A percentile compares a stretch with the other conserved stretches of the same genome.
Conservation (phyloP, 225 moss, liverwort and hornwort genomes). For the Rhytidiadelphus loreus region DNA sequence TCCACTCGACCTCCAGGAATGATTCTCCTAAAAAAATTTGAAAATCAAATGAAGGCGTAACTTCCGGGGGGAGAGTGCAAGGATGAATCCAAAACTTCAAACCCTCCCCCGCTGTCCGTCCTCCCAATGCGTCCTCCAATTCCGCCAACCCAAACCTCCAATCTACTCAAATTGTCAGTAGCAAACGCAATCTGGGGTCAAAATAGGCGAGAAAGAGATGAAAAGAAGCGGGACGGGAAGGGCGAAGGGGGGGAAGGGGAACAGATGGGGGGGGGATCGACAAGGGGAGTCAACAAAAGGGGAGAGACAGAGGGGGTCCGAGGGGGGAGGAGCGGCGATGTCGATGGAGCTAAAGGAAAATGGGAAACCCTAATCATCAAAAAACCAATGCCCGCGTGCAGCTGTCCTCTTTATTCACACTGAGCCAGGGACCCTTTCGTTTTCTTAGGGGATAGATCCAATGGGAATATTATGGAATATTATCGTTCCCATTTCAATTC, state of each 20-base stretch:
- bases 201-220: neutral
- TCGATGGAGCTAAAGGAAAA: neutral
- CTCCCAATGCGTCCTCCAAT: neutral
- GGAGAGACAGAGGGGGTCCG: neutral
- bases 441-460: neutral
- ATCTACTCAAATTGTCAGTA: neutral
- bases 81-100: neutral
- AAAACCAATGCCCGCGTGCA: neutral
- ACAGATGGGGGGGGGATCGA: neutral
- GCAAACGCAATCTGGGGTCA: neutral
- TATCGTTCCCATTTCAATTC: neutral
- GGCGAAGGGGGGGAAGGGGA: neutral
- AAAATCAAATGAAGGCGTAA: neutral
- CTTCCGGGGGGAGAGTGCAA: slow-evolving; percentile 1
- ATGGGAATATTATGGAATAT: neutral
- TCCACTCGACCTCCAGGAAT: neutral
- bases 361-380: slow-evolving; percentile 9
- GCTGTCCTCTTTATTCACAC: neutral
- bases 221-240: neutral
- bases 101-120: neutral
- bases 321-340: neutral
- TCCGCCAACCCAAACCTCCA: neutral
- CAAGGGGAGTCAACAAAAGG: neutral
- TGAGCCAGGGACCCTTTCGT: neutral
- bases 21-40: neutral